Conservation (phyloP, 2,329 filamentous ascomycete genomes). For the Zymoseptoria crescenta region DNA sequence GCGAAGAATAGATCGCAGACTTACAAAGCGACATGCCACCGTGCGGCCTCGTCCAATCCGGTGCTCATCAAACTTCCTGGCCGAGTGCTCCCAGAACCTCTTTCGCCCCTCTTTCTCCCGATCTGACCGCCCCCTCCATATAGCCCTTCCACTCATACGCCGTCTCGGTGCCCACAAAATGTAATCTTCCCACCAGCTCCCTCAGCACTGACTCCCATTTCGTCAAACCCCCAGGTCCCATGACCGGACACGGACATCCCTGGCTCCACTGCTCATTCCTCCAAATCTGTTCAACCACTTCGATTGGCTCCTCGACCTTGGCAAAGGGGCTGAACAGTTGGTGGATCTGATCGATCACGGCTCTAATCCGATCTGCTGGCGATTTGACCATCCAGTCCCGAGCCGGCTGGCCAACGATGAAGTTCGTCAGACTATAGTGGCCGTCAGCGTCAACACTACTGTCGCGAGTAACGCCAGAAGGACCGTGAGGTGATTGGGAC, state of each 20-base stretch:
- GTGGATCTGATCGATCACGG: slow-evolving; percentile 32
- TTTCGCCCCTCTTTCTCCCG: slow-evolving; percentile 42
- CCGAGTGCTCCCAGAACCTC: slow-evolving; percentile 33
- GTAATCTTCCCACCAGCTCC: slow-evolving; percentile 32
- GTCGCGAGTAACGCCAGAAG: slow-evolving; percentile 41
- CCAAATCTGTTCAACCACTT: slow-evolving; percentile 26
- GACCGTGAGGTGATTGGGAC: slow-evolving; percentile 39
- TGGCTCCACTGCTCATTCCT: slow-evolving; percentile 22
- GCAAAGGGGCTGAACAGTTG: slow-evolving; percentile 24
- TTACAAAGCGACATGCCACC: neutral
- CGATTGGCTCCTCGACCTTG: slow-evolving; percentile 24
- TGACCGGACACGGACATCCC: slow-evolving; percentile 24
- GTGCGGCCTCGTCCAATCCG: neutral
- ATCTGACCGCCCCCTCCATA: slow-evolving; percentile 50
- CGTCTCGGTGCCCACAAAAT: slow-evolving; percentile 51
- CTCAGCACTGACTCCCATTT: slow-evolving; percentile 18
- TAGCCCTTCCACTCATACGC: slow-evolving; percentile 49
- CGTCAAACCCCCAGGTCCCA: slow-evolving; percentile 20
- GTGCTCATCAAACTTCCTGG: neutral
- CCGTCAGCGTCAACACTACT: slow-evolving; percentile 27
- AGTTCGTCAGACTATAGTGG: slow-evolving; percentile 34
- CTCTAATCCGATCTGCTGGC: slow-evolving; percentile 22
- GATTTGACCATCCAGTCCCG: slow-evolving; percentile 30
- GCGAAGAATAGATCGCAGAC: neutral
- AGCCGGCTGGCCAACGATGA: slow-evolving; percentile 34